A percentile compares a stretch with the other conserved stretches of the same genome.
Conservation (phyloP, 2,329 filamentous ascomycete genomes). For the Aureobasidium melanogenum region DNA sequence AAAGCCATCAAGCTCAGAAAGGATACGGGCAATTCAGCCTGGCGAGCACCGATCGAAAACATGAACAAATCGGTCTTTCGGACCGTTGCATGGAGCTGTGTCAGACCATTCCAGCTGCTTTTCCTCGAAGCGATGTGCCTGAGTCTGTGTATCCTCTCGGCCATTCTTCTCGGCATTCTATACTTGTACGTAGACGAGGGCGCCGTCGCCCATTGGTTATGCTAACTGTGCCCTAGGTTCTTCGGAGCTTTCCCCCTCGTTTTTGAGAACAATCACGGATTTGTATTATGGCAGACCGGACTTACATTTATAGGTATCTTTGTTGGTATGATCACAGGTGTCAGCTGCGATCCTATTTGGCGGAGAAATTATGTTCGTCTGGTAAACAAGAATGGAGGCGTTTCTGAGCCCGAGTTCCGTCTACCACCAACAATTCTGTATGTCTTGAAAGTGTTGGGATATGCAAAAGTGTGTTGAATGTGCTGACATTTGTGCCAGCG, state of each 20-base stretch:
- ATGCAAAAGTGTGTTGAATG: conserved; percentile 7
- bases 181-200: conserved; percentile 46
- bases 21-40: conserved; percentile 69
- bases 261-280: conserved; percentile 64
- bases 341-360: conserved; percentile 59
- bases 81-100: conserved; percentile 43
- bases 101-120: conserved; percentile 68
- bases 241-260: conserved; percentile 70
- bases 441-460: conserved; percentile 11
- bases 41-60: conserved; percentile 69
- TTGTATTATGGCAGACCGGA: conserved; percentile 73
- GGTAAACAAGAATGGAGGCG: conserved; percentile 44
- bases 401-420: conserved; percentile 77
- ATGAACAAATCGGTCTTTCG: conserved; percentile 55
- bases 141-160: conserved; percentile 71
- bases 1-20: conserved; percentile 64
- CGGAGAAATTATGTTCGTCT: conserved; percentile 47
- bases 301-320: conserved; percentile 66
- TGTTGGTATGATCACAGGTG: conserved; percentile 57
- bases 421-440: conserved; percentile 54
- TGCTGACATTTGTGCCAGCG: conserved; percentile 40
- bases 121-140: conserved; percentile 78
- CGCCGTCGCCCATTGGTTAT: neutral
- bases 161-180: conserved; percentile 75
- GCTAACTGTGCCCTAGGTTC: conserved; percentile 38